Evolutionary conservation across 2,329 filamentous ascomycete genomes (phyloP), one percentile per base, ranked within the genome.

Genomic region (Lasiodiplodia sp.): DNA sequence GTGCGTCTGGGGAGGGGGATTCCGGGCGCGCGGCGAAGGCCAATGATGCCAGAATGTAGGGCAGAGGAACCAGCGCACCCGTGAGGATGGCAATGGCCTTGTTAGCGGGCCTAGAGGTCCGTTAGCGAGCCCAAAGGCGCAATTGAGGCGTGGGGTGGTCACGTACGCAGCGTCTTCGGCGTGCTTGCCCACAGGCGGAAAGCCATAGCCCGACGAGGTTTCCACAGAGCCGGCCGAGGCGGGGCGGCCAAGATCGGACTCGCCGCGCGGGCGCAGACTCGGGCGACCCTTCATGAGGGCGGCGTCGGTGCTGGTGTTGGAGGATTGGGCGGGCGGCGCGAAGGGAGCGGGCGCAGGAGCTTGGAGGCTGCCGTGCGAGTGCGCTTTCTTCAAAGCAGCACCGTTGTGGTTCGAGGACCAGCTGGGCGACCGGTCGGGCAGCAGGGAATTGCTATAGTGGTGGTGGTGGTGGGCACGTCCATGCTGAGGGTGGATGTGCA

Each of bases 11-110:
- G 12, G 40, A 4, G 3, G 38, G 16, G 31, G 38, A 23, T 25
- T 64, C 25, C 12, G 67, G 51, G 21, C 21, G 34, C 21, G 70
- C 69, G n/a, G 72, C 71, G 8, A 83, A 84, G 67, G 82, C 82
- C 18, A 83, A 74, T 7, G 83, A 82, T 7, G 82, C 82, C 64
- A 86, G 76, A 66, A 85, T 71, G 68, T 80, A 85, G 6, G 84
- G 84, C 31, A 86, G 76, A 8, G 83, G 83, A 31, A 86, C 77
- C 37, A 88, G 76, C 66, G 86, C 72, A 28, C 84, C 85, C 5
- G 84, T 84, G 68, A 87, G 70, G 5, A 83, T 76, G 73, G 87
- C 85, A 31, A 81, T 77, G 18, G 84, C 81, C 66, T 75, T 71
- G 4, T 77, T 68, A 72, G 74, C 77, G 65, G 77, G 77, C 58